Percentiles rank a stretch among this genome's conserved stretches.
Evolutionary conservation across 805 yeast species (phyloP).

Genomic region (Henningerozyma blattae): DNA sequence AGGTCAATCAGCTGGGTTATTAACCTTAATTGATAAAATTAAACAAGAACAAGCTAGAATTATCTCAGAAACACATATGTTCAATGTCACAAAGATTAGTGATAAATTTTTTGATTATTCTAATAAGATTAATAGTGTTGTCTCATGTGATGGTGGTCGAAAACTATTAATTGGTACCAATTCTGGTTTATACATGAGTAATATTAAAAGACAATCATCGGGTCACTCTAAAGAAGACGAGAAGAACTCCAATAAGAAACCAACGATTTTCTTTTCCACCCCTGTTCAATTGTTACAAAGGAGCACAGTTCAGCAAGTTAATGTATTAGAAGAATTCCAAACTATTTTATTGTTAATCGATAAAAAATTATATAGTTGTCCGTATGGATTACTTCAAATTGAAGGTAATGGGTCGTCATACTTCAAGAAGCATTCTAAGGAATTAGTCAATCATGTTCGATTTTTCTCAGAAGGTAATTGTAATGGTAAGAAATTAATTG

Average conservation of each 20-base stretch:
- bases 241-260: conserved; percentile 35
- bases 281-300: conserved; percentile 70
- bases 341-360: conserved; percentile 73
- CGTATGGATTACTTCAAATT: conserved; percentile 48
- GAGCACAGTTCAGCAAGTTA: conserved; percentile 74
- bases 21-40: conserved; percentile 68
- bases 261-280: conserved; percentile 43
- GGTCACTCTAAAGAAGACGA: no score
- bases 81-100: conserved; percentile 62
- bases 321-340: conserved; percentile 83
- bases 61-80: conserved; percentile 63
- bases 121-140: conserved; percentile 79
- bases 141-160: conserved; percentile 90
- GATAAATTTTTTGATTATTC: conserved; percentile 62
- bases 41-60: conserved; percentile 68
- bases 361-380: conserved; percentile 66
- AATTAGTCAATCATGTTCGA: conserved; percentile 74
- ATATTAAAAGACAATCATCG: conserved; percentile 33
- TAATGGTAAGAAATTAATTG: conserved; percentile 75
- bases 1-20: conserved; percentile 45
- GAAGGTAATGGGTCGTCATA: conserved; percentile 29
- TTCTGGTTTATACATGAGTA: conserved; percentile 77
- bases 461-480: conserved; percentile 91
- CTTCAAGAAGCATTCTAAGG: conserved; percentile 52
- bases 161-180: conserved; percentile 86